phyloP scores from a whole-genome alignment of 2,329 filamentous ascomycete species.

The Apiospora koreana region DNA sequence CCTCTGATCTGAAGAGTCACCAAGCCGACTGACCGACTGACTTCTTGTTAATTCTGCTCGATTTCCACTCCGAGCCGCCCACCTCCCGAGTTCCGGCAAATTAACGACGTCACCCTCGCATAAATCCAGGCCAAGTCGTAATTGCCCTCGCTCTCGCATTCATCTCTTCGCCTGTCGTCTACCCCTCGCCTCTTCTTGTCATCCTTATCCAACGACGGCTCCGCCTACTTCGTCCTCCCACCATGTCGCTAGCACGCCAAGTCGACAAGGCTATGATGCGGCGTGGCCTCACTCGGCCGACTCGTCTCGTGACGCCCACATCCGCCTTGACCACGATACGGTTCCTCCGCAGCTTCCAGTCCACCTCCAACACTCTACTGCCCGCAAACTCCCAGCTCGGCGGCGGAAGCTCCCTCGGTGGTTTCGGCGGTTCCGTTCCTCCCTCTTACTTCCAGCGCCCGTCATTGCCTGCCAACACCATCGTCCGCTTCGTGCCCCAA shows the following conservation, averaged over 20 bases:
- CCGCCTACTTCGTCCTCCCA: not conserved
- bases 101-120: not conserved
- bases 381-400: conserved; percentile 16
- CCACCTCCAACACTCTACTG: conserved; percentile 9
- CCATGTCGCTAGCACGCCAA: conserved; percentile 18
- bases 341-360: conserved; percentile 15
- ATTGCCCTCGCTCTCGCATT: too few relatives aligned
- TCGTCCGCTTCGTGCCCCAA: conserved; percentile 97
- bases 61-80: not conserved
- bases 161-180: too few relatives aligned
- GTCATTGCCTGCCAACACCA: conserved; percentile 84
- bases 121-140: not conserved
- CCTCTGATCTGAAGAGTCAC: not conserved
- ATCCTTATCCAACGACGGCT: not conserved
- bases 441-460: conserved; percentile 79
- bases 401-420: conserved; percentile 30
- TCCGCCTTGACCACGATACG: conserved; percentile 1
- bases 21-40: too few relatives aligned
- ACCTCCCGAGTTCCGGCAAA: not conserved
- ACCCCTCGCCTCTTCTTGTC: not conserved
- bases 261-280: conserved; percentile 17
- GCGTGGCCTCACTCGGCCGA: conserved; percentile 9
- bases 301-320: not conserved
- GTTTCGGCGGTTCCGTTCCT: conserved; percentile 43
- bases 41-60: too few relatives aligned